These are phyloP conservation scores for Boletus tomentosulus DNA, from an alignment of 768 basidiomycete genomes.

Conservation along the genomic window DNA sequence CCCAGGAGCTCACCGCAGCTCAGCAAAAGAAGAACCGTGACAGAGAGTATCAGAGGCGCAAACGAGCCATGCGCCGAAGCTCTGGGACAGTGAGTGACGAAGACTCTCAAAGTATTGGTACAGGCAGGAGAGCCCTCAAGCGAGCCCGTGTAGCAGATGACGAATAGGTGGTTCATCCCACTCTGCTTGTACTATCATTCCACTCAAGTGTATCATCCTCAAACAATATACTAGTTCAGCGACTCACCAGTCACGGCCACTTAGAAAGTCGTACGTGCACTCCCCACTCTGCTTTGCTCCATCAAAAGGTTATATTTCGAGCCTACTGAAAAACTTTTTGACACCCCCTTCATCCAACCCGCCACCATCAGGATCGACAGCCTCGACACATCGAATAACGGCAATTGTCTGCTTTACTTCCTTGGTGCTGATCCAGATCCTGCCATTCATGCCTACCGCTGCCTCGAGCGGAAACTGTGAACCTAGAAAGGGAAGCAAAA, in stretches of 20 bases:
- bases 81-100: slow-evolving; percentile 71
- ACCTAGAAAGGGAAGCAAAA: slow-evolving; percentile 77
- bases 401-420: slow-evolving; percentile 73
- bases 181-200: not conserved
- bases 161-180: slow-evolving; percentile 38
- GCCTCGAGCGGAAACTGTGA: slow-evolving; percentile 80
- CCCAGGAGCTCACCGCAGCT: slow-evolving; percentile 63
- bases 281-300: not conserved
- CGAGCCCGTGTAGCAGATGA: slow-evolving; percentile 64
- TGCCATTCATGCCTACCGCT: slow-evolving; percentile 88
- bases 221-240: not conserved
- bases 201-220: slow-evolving; percentile 6
- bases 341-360: slow-evolving; percentile 53
- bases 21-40: slow-evolving; percentile 78
- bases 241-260: not conserved
- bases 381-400: slow-evolving; percentile 74
- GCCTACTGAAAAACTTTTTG: slow-evolving; percentile 47
- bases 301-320: slow-evolving; percentile 35
- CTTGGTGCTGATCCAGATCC: slow-evolving; percentile 83
- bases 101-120: slow-evolving; percentile 44
- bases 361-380: slow-evolving; percentile 70
- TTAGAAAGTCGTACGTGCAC: not conserved
- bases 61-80: slow-evolving; percentile 62
- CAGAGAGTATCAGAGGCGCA: slow-evolving; percentile 75
- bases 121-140: slow-evolving; percentile 62